A percentile compares a stretch with the other conserved stretches of the same genome.
Evolutionary conservation across 257 asterid genomes (phyloP).

Genomic region (Paulownia fortunei): DNA sequence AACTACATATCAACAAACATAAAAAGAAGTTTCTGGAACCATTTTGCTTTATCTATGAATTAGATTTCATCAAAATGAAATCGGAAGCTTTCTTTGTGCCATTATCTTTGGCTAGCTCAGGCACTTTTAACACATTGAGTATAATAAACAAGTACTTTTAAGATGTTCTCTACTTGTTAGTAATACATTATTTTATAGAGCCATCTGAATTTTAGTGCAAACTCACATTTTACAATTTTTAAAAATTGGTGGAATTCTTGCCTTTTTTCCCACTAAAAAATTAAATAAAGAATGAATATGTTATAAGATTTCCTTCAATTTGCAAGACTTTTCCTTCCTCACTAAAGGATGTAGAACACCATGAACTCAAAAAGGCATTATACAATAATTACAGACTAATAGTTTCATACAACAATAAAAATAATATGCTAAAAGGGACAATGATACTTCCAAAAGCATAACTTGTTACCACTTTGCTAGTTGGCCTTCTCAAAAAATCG

Average conservation of each 20-base stretch:
- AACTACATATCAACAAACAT: not conserved
- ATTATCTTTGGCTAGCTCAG: not conserved
- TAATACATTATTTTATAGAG: not conserved
- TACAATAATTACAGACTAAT: not conserved
- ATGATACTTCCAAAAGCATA: not conserved
- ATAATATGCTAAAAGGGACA: not conserved
- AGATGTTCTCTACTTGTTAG: not conserved
- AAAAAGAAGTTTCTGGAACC: not conserved
- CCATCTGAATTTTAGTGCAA: not conserved
- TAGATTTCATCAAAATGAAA: not conserved
- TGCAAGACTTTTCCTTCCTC: slow-evolving; percentile 1
- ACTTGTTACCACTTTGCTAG: slow-evolving; percentile 78
- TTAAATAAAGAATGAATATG: not conserved
- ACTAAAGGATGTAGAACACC: not conserved
- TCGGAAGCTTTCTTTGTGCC: not conserved
- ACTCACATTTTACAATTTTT: not conserved
- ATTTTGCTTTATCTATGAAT: not conserved
- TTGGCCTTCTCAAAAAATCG: slow-evolving; percentile 87
- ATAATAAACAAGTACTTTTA: not conserved
- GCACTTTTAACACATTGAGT: not conserved
- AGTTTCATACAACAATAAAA: not conserved
- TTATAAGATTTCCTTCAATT: not conserved
- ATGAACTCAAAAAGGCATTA: slow-evolving; percentile 16
- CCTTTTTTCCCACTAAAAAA: not conserved
- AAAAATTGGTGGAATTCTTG: not conserved